Percentiles rank a stretch among this genome's conserved stretches.
Evolutionary conservation across 2,329 filamentous ascomycete genomes (phyloP).

Genomic region (Cladophialophora psammophila): DNA sequence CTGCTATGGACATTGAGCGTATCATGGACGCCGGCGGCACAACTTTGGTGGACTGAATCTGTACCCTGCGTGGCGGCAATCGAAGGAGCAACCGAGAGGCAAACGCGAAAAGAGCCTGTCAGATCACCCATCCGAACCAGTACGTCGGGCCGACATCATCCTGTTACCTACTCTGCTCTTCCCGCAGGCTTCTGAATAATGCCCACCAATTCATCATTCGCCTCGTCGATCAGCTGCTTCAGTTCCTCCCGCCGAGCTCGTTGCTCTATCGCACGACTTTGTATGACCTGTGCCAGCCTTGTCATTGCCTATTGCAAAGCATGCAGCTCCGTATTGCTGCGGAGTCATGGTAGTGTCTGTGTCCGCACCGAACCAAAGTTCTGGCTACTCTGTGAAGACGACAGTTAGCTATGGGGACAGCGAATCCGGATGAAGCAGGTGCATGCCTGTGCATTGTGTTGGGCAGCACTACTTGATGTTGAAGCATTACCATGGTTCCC

Average conservation of each 20-base stretch:
- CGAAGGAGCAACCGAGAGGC: not conserved
- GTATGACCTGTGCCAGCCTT: slow-evolving; percentile 1
- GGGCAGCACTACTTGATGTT: not conserved
- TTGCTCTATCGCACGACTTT: not conserved
- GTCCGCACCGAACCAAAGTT: not conserved
- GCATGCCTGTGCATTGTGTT: not conserved
- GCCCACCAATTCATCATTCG: slow-evolving; percentile 9
- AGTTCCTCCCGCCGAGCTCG: slow-evolving; percentile 7
- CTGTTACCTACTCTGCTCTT: not conserved
- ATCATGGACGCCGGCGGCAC: not conserved
- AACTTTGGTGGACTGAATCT: not conserved
- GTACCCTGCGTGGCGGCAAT: no score
- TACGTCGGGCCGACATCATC: not conserved
- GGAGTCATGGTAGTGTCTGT: not conserved
- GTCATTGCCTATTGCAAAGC: slow-evolving; percentile 3
- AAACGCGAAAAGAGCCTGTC: not conserved
- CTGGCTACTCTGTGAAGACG: not conserved
- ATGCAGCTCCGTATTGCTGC: not conserved
- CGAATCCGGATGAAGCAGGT: not conserved
- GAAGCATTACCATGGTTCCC: not conserved
- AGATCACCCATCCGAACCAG: not conserved
- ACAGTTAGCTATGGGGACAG: not conserved
- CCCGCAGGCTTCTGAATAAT: not conserved
- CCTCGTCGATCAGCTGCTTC: slow-evolving; percentile 7
- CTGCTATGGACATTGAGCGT: not conserved